Base-by-base conservation (phyloP, 345 rosid species). In the Acer saccharum region DNA sequence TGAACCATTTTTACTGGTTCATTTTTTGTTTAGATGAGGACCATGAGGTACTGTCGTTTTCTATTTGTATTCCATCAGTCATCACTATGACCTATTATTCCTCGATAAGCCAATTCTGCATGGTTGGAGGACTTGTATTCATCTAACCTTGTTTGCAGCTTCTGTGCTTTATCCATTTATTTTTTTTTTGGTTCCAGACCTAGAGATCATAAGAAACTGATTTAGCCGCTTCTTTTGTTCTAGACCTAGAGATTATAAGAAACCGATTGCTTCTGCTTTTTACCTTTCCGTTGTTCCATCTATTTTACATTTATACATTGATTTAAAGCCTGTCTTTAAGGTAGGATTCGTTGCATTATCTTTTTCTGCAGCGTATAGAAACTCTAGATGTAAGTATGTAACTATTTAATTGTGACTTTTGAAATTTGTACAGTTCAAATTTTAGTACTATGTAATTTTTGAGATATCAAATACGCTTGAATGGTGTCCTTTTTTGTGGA, bases 231-330 rank as follows among this genome's bases (percentile, higher is more conserved):
- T 18, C 52, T 32, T 2, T 27, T 27, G 9, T 10, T 61, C 63
- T 20, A 23, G 29, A 50, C 12, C 62, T 20, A 60, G 55, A 29
- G 41, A 39, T 58, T 3, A 2, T 39, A 72, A 58, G 75, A 10
- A 23, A 39, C 76, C 39, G 76, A 58, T 60, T 60, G 21, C 66
- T 72, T 18, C 52, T 32, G 62, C 12, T 10, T 10, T 72, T 23
- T 57, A 20, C 25, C 64, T 7, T 71, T 29, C 66, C 20, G 13
- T 17, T 20, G 32, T 55, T 46, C 58, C 35, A 46, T 44, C 57
- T 21, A 14, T 39, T 2, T 46, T 68, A 1, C 44, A n/a, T 43
- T 14, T 14, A 21, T 20, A 2, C 41, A 10, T 69, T 48, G 13
- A 44, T 69, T 29, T 29, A 29, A 29, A 29, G 32, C 32, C 32